A percentile compares a stretch with the other conserved stretches of the same genome.
phyloP scores from a whole-genome alignment of 169 alveolate genomes.

The Amoebophrya sp. region DNA sequence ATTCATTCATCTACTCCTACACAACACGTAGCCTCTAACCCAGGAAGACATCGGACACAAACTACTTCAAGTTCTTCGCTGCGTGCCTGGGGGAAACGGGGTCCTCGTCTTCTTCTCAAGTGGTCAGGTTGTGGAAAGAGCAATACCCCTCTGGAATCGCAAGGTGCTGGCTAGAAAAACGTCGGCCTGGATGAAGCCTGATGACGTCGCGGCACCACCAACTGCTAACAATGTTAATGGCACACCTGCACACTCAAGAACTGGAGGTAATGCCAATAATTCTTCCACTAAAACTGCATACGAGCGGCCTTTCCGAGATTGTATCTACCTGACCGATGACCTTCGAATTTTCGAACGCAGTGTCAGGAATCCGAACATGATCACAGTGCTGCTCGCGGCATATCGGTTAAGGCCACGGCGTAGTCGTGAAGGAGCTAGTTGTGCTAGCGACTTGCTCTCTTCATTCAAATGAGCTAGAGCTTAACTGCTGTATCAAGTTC shows the following conservation, averaged over 20 bases:
- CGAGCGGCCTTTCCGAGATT: not conserved
- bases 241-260: no score
- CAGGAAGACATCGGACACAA: no score
- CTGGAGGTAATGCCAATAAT: no score
- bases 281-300: not conserved
- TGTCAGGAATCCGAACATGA: not conserved
- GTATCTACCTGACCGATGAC: not conserved
- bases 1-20: no score
- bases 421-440: no score
- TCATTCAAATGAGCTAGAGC: no score
- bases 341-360: not conserved
- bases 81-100: not conserved
- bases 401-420: no score
- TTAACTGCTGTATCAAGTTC: no score
- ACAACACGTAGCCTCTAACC: no score
- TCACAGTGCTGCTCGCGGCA: not conserved
- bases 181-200: no score
- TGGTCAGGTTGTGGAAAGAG: not conserved
- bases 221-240: not conserved
- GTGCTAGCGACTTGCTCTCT: no score
- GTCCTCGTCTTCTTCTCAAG: not conserved
- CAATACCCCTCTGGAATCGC: not conserved
- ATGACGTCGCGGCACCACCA: not conserved
- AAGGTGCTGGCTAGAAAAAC: not conserved
- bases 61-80: no score